Evolutionary conservation across 495 filamentous ascomycete genomes (phyloP), one percentile per base, ranked within the genome.

Genomic region (Massariosphaeria phaeospora): DNA sequence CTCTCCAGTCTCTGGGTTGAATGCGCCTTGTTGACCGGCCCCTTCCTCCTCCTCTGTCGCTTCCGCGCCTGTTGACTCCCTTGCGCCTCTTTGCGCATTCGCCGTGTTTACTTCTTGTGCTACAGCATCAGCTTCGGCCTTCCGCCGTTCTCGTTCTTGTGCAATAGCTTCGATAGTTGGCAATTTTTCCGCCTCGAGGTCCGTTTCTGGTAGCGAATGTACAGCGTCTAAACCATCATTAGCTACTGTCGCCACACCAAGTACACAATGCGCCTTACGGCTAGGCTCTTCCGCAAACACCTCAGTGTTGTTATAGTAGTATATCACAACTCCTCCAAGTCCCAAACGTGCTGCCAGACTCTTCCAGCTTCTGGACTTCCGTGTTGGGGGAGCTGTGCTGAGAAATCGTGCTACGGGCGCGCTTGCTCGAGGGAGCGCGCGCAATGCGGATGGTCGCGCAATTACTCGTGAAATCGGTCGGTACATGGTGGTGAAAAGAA

Each of bases 1-100:
- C 79, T 97, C 93, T 59, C 93, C 93, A 8, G 93, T 98, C 77
- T 97, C 94, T 11, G 89, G 88, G 70, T 98, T 91, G 74, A 96
- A 98, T 0, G 93, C 93, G 18, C 91, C 93, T 69, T 96, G 80
- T 57, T 89, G 77, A 46, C 70, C 77, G 18, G 89, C 89, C 70
- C 96, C 88, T 41, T 86, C 80, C 70, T 93, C 84, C 4, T 79
- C 83, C 57, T 82, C 57, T 34, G 69, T 12, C 52, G 58, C 24
- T 57, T 61, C 31, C 63, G 55, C 35, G 55, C 50, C 33, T 18
- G 25, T 34, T 36, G 34, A 18, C 2, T 45, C 47, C 24, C 36
- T 3, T 20, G 66, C 58, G 6, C 51, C 61, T 15, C 1, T n/a
- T 25, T 29, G 17, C 21, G 18, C 8, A 5, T 27, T 17, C n/a